Percentiles rank a stretch among this genome's conserved stretches.
Conservation (phyloP, 2,329 filamentous ascomycete genomes). For the Verticillium dahliae region DNA sequence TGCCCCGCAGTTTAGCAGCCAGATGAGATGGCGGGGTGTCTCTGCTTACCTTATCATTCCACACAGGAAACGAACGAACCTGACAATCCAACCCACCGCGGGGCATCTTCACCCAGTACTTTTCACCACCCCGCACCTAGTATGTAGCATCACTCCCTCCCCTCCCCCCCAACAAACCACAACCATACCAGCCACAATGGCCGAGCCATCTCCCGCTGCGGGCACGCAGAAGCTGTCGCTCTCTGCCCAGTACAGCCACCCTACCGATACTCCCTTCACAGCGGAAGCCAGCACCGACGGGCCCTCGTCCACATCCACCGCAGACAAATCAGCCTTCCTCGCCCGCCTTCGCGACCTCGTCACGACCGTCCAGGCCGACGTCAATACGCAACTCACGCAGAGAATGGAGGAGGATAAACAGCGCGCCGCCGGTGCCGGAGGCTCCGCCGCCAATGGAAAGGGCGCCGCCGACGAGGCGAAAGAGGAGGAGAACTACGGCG, state of each 20-base stretch:
- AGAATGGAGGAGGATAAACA: slow-evolving; percentile 70
- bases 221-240: neutral
- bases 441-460: slow-evolving; percentile 7
- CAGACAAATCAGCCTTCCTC: slow-evolving; percentile 55
- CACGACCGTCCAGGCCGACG: slow-evolving; percentile 50
- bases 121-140: neutral
- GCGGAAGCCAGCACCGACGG: slow-evolving; percentile 28
- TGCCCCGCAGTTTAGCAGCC: neutral
- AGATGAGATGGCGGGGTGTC: neutral
- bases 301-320: slow-evolving; percentile 25
- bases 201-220: neutral
- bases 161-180: neutral
- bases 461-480: slow-evolving; percentile 41
- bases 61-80: neutral
- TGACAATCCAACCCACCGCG: neutral
- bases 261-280: slow-evolving; percentile 29
- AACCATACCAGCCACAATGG: neutral
- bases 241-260: neutral
- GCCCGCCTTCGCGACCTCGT: slow-evolving; percentile 50
- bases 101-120: neutral
- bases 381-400: slow-evolving; percentile 66
- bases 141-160: neutral
- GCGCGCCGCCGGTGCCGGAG: slow-evolving; percentile 26
- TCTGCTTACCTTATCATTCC: neutral
- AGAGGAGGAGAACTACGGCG: slow-evolving; percentile 77